These are phyloP conservation scores for Dillenia turbinata DNA, from an alignment of 164 flowering plant genomes.

Conservation along the genomic window DNA sequence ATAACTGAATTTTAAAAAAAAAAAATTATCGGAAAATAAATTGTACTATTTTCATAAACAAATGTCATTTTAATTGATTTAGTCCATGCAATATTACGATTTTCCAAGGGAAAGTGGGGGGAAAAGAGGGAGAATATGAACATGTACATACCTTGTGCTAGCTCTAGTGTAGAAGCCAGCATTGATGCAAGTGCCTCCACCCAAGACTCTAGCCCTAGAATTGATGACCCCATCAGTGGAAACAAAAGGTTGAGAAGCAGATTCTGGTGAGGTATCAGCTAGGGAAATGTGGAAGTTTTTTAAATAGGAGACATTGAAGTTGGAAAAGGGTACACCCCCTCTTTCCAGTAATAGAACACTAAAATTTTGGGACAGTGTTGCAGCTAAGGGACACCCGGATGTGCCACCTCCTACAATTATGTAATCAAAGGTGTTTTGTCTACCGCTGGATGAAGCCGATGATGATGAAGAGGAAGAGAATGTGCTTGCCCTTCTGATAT, in stretches of 20 bases:
- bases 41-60: too few species aligned
- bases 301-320: slow-evolving; percentile 55
- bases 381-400: slow-evolving; percentile 93
- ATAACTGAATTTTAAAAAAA: too few species aligned
- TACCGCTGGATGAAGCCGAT: slow-evolving; percentile 22
- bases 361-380: slow-evolving; percentile 81
- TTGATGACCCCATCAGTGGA: slow-evolving; percentile 97
- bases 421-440: slow-evolving; percentile 49
- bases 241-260: slow-evolving; percentile 70
- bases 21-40: too few species aligned
- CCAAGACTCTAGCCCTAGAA: slow-evolving; percentile 82
- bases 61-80: too few species aligned
- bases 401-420: slow-evolving; percentile 96
- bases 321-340: slow-evolving; percentile 75
- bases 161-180: slow-evolving; percentile 97
- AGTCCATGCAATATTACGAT: too few species aligned
- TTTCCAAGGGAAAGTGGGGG: too few species aligned
- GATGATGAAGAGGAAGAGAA: slow-evolving; percentile 35
- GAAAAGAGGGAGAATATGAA: too few species aligned
- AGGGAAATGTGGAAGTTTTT: slow-evolving; percentile 68
- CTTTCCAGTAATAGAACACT: slow-evolving; percentile 77
- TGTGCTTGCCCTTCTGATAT: slow-evolving; percentile 65
- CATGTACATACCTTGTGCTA: slow-evolving; percentile 43
- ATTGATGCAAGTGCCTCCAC: slow-evolving; percentile 86
- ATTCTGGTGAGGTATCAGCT: slow-evolving; percentile 61